Evolutionary conservation across 371 early-diverging fungal genomes (phyloP), one percentile per base, ranked within the genome.

Genomic region (Haplosporangium sp.): DNA sequence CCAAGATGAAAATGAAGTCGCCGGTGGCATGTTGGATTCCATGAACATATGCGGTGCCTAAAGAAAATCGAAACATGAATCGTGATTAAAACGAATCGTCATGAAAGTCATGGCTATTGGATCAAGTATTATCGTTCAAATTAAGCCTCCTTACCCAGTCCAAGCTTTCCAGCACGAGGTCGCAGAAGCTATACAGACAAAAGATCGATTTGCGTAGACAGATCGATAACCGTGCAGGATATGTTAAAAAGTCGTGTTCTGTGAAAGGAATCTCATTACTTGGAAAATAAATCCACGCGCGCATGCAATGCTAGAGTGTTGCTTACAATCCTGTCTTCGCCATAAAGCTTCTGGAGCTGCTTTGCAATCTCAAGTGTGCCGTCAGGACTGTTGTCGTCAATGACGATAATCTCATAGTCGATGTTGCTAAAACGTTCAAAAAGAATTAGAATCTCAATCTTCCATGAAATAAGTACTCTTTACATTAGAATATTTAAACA

Each of bases 301-400:
- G 14, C 20, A 46, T 29, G 18, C 14, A 61, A n/a, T 36, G 11
- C 45, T 16, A 46, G 52, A 38, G 21, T 43, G 16, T 16, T 18
- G 65, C 89, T 72, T 87, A 96, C 97, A 82, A 98, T 95, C 42
- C 85, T 86, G 67, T 96, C 86, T 64, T 93, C 91, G 59, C 97
- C 98, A 83, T 97, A 98, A 51, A 93, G 83, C 20, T 81, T 84
- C 64, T 93, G 91, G 13, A 99, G 87, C 82, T 95, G 91, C 74
- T 92, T 89, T 58, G 99, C 99, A 37, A 96, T 89, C 59, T 96
- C 95, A 52, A 94, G 88, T 4, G 99, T 99, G 38, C 97, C 98
- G 82, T 99, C 99, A n/a, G 99, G 98, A 73, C 97, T 96, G 58
- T 90, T 93, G 81, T 99, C 99, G 84, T 99, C 99, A 47, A 99